Evolutionary conservation across 2,329 filamentous ascomycete species (phyloP), one percentile per base, ranked within the genome.

Genomic region (Sarocladium brachiariae): DNA sequence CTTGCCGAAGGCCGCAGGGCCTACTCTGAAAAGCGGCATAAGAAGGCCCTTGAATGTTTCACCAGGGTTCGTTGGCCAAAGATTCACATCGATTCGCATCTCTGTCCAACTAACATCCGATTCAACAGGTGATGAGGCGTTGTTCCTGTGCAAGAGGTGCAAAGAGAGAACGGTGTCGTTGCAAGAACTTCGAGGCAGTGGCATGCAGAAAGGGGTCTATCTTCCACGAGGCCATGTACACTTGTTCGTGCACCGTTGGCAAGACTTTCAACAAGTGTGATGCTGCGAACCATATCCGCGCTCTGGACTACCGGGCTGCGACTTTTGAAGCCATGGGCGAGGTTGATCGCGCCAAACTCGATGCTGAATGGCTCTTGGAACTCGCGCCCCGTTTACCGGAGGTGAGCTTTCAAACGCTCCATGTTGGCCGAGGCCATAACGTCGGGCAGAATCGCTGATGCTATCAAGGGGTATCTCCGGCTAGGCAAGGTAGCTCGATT

Each of bases 291-390:
- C 70, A 73, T 49, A 62, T 71, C 34, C 63, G 67, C 51, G 69
- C 70, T 2, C 58, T 73, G 10, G 69, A 71, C 55, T 68, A 70
- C 50, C 61, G 69, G 3, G 67, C 69, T 16, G 69, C 68, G 2
- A 67, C 65, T 0, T 70, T 70, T 50, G 68, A 71, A 51, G 63
- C 63, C 19, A 57, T 72, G 33, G 57, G 59, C 7, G 64, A 70
- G 50, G 57, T 71, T 2, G 64, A 62, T 4, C 64, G 65, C 21
- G 70, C 70, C 13, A 62, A 58, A 52, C 62, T 55, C 30, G 70
- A 72, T 50, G 70, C 70, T 8, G 66, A 69, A 56, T 72, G 70
- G 68, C 64, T 73, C 19, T 54, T 73, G 16, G 68, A 71, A 50
- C 61, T 73, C 37, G 66, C 70, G 5, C 70, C 70, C 19, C 59